Percentiles rank a stretch among this genome's conserved stretches.
phyloP scores from a whole-genome alignment of 1,284 basidiomycete genomes.

The Sphaerobolus stellatus region DNA sequence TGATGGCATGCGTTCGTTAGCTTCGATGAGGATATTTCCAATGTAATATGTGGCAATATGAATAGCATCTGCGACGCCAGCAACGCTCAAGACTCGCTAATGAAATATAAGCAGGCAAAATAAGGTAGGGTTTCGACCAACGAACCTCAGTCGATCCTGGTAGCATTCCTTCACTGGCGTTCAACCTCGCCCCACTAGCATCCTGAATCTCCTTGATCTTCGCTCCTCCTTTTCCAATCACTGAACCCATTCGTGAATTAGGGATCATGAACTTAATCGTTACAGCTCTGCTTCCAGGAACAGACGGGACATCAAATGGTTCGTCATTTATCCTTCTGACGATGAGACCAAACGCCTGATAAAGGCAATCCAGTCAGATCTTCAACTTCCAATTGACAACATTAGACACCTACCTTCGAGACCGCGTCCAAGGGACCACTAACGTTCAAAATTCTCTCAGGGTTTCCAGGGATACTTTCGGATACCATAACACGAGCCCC shows the following conservation, averaged over 20 bases:
- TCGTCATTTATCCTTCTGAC: constrained; percentile 99
- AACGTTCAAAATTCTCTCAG: constrained; percentile 96
- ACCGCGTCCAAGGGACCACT: constrained; percentile 98
- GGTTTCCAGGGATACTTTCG: constrained; percentile 95
- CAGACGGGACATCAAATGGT: constrained; percentile 95
- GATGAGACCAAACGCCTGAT: constrained; percentile 95
- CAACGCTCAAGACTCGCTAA: constrained; percentile 93
- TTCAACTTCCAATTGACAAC: constrained; percentile 3
- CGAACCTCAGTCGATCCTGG: constrained; percentile 96
- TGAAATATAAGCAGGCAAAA: constrained; percentile 17
- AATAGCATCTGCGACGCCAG: constrained; percentile 99
- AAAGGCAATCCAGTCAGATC: constrained; percentile 13
- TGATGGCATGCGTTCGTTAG: constrained; percentile 84
- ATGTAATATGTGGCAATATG: constrained; percentile 99
- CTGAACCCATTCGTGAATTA: constrained; percentile 98
- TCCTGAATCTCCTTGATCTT: constrained; percentile 99
- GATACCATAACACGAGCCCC: constrained; percentile 94
- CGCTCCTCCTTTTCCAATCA: constrained; percentile 95
- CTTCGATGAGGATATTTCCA: constrained; percentile 94
- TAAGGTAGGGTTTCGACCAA: constrained; percentile 11
- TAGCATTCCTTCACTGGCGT: constrained; percentile 97
- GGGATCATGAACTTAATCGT: constrained; percentile 99
- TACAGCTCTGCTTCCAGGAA: constrained; percentile 95
- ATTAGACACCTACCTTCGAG: constrained; percentile 71
- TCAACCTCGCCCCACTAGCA: constrained; percentile 92